These are phyloP conservation scores for Sporisorium iseilematis-ciliati DNA, from an alignment of 1,284 basidiomycete genomes.

Conservation along the genomic window DNA sequence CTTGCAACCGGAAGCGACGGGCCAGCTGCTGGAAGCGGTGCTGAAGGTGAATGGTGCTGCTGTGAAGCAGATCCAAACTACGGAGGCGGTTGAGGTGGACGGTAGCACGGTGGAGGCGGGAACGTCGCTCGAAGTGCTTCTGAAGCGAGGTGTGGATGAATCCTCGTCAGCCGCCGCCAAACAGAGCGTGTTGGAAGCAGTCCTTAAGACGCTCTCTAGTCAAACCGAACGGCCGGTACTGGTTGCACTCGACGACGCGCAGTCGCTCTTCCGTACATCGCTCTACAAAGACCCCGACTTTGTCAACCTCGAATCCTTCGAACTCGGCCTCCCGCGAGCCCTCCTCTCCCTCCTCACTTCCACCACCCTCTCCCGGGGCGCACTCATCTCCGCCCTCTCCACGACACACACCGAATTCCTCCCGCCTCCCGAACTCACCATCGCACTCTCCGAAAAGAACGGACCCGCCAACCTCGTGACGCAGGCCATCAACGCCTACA, in stretches of 20 bases:
- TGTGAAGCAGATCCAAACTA: conserved; percentile 35
- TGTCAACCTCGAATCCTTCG: conserved; percentile 79
- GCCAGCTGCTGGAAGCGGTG: conserved; percentile 68
- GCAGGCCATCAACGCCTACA: conserved; percentile 58
- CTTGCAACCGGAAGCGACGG: conserved; percentile 76
- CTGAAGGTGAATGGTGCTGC: conserved; percentile 67
- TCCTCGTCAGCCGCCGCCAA: conserved; percentile 25
- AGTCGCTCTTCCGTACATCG: conserved; percentile 81
- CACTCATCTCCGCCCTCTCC: conserved; percentile 52
- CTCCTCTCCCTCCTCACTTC: conserved; percentile 53
- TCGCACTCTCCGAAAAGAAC: conserved; percentile 40
- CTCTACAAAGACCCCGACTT: conserved; percentile 85
- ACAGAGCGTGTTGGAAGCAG: conserved; percentile 76
- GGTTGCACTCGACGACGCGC: conserved; percentile 87
- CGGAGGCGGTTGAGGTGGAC: conserved; percentile 37
- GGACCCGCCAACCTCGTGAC: conserved; percentile 13
- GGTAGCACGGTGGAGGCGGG: conserved; percentile 26
- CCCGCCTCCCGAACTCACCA: conserved; percentile 44
- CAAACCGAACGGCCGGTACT: conserved; percentile 82
- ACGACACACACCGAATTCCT: conserved; percentile 54
- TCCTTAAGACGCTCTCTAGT: conserved; percentile 77
- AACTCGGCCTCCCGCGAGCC: conserved; percentile 81
- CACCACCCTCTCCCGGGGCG: conserved; percentile 26
- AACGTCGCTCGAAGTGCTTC: conserved; percentile 45
- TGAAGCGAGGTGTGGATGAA: conserved; percentile 36